phyloP scores from a whole-genome alignment of 202 grass and related monocot genomes.

The Musa balbisiana region DNA sequence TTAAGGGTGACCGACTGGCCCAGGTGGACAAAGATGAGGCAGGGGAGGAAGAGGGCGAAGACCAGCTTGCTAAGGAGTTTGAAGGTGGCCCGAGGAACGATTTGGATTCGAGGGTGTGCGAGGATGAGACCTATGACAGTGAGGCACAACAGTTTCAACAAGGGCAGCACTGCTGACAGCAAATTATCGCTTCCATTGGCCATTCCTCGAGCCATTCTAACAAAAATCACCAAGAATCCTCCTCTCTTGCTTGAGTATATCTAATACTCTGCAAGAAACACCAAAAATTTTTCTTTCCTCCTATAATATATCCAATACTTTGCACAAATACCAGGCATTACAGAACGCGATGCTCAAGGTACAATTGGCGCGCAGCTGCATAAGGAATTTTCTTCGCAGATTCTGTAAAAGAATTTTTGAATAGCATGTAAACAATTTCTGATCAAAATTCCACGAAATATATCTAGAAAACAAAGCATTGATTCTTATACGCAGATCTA shows the following conservation, averaged over 20 bases:
- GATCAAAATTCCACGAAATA: no score
- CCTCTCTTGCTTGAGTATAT: neutral
- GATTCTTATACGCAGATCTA: no score
- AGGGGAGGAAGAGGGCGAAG: slow-evolving; percentile 2
- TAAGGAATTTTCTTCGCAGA: neutral
- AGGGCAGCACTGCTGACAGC: neutral
- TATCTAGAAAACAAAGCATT: no score
- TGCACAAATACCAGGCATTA: neutral
- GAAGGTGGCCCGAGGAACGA: neutral
- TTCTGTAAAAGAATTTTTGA: neutral
- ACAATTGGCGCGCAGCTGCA: neutral
- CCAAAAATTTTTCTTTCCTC: neutral
- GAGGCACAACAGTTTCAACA: neutral
- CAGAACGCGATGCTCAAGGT: neutral
- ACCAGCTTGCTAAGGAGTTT: neutral
- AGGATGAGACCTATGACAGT: slow-evolving; percentile 1
- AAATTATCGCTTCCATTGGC: neutral
- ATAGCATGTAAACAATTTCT: neutral
- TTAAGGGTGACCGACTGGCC: neutral
- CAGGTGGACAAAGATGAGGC: slow-evolving; percentile 1
- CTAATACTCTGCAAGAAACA: neutral
- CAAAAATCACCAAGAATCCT: neutral
- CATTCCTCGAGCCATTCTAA: neutral
- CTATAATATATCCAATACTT: neutral
- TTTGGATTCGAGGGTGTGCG: neutral